Evolutionary conservation across 192 early-diverging fungal genomes (phyloP).

Genomic region (Coemansia sp.): DNA sequence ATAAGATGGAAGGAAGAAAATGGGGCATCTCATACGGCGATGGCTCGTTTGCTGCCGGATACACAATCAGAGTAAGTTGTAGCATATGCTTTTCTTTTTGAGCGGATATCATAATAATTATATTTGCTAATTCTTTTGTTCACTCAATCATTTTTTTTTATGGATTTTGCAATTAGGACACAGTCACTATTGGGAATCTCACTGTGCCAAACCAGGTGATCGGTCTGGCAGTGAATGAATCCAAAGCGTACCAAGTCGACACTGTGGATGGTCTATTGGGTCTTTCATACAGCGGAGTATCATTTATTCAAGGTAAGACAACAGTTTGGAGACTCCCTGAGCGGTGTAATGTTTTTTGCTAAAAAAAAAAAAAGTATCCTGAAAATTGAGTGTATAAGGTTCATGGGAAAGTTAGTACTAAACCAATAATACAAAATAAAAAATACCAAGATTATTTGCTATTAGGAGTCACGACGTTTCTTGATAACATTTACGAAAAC

Average conservation of each 20-base stretch:
- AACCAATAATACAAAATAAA: neutral
- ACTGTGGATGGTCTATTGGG: slow-evolving; percentile 69
- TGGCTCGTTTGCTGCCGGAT: slow-evolving; percentile 57
- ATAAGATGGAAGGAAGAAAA: slow-evolving; percentile 58
- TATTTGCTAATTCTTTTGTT: neutral
- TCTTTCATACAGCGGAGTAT: slow-evolving; percentile 59
- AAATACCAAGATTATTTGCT: too few species aligned
- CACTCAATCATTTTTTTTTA: neutral
- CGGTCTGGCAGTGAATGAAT: slow-evolving; percentile 63
- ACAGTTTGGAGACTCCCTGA: neutral
- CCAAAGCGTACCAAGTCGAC: slow-evolving; percentile 58
- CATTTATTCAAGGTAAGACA: slow-evolving; percentile 53
- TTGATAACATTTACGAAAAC: slow-evolving; percentile 60
- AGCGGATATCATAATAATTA: neutral
- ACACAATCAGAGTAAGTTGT: slow-evolving; percentile 39
- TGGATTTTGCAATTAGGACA: slow-evolving; percentile 39
- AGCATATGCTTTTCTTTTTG: neutral
- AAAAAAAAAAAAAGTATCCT: neutral
- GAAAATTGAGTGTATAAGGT: too few species aligned
- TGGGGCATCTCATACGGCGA: slow-evolving; percentile 69
- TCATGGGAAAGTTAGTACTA: neutral
- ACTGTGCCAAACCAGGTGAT: slow-evolving; percentile 60
- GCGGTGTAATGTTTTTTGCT: neutral
- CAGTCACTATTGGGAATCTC: slow-evolving; percentile 59
- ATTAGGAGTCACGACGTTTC: slow-evolving; percentile 54